Conservation (phyloP, 371 early-diverging fungal species). For the Chytridiales sp. region DNA sequence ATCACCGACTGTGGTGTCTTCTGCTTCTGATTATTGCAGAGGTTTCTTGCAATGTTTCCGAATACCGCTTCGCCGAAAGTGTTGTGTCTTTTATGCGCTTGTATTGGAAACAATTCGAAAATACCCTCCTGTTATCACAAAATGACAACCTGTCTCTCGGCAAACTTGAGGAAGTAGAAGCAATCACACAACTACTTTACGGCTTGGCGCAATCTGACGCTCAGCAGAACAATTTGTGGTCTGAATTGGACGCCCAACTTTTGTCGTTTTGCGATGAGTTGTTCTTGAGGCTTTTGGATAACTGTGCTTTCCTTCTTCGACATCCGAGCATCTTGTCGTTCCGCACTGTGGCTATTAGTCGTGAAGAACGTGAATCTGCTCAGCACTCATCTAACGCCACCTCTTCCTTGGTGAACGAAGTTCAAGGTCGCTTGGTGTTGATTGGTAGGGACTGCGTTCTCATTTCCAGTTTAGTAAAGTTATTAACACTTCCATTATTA, state of each 20-base stretch:
- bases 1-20: constrained; percentile 39
- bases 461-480: background rate
- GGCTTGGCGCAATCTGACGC: constrained; percentile 11
- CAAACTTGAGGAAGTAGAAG: constrained; percentile 32
- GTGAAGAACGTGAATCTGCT: constrained; percentile 10
- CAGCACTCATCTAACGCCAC: background rate
- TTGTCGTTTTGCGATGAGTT: constrained; percentile 12
- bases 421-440: constrained; percentile 5
- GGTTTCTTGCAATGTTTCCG: constrained; percentile 4
- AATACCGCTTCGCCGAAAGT: constrained; percentile 6
- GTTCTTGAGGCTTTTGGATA: constrained; percentile 16
- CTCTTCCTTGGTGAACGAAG: background rate
- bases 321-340: constrained; percentile 30
- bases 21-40: constrained; percentile 28
- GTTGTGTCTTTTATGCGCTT: constrained; percentile 30
- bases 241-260: constrained; percentile 3
- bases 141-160: constrained; percentile 18
- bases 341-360: constrained; percentile 8
- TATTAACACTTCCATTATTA: constrained; percentile 10
- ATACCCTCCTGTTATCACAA: constrained; percentile 9
- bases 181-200: constrained; percentile 28
- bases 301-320: constrained; percentile 30
- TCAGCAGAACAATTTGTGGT: background rate
- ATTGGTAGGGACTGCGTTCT: constrained; percentile 8
- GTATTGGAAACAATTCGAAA: constrained; percentile 33